Base-by-base conservation (phyloP, 2,329 filamentous ascomycete species). In the Camillea tinctor region DNA sequence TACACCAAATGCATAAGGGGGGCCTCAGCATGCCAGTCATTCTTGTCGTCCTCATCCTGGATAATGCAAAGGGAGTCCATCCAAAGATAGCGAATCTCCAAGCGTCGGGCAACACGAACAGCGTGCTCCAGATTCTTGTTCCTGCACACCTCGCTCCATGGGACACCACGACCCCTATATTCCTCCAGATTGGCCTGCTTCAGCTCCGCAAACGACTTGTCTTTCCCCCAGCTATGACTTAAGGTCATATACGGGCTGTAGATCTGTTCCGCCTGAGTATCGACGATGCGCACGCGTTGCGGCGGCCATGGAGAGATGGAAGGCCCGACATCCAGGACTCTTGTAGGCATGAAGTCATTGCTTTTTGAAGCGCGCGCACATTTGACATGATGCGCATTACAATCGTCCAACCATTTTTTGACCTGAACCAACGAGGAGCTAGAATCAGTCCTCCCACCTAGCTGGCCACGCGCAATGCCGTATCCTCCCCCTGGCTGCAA, bases 51-150 rank as follows among this genome's bases (percentile, higher is more conserved):
- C 36, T 60, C 23, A 8, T 50, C 44, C 26, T 59, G 62, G 50
- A 62, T 54, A 20, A 64, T 61, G 48, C 61, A 64, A 20, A 64
- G 56, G 3, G 59, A 57, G n/a, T 64, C 62, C n/a, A 64, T 60
- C 62, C 62, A 64, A 20, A 64, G 23, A 26, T 64, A 64, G 5
- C 36, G 23, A 5, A 58, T 48, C 1, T 24, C 48, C 19, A 64
- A 36, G 13, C 24, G 26, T 4, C 57, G 51, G 1, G 55, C 56
- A 7, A 62, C 55, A 3, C 22, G 20, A 13, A 62, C 30, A 15
- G 60, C 60, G 19, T 64, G 59, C 22, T 51, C 36, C 4, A 44
- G 36, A 15, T 44, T 44, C 17, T 44, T 44, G 17, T 44, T 44
- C 36, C 36, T 44, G 17, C 36, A 44, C n/a, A 44, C n/a, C 36